Base-by-base conservation (phyloP, 106 monocot species). In the Hemerocallis citrina region DNA sequence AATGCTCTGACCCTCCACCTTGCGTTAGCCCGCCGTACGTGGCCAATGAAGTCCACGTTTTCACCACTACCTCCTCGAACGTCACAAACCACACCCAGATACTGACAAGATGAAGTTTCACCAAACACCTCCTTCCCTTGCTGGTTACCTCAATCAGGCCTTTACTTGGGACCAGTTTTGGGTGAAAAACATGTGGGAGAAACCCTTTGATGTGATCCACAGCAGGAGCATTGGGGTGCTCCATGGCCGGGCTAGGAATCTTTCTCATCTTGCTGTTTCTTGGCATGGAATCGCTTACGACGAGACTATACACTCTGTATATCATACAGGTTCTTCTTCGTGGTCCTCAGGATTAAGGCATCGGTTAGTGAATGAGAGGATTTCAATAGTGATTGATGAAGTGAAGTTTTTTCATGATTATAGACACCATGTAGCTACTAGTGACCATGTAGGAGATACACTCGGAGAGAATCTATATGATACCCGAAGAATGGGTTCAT, bases 231-330 rank as follows among this genome's bases (percentile, higher is more conserved):
- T 92, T 27, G 77, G 62, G 17, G 73, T 88, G 7, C 72, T 70
- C 63, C 92, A 92, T 52, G 77, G 67, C 10, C 80, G 87, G 17
- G 83, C 92, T 4, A 30, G 77, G 10, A 79, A 76, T 36, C 46
- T 92, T 29, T 49, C 45, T 50, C 64, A 74, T 43, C 75, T 92
- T 30, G 92, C 76, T n/a, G 92, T 71, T 15, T 87, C 92, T 4
- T 92, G 87, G 87, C 92, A 92, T 34, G 87, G 92, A 1, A 87
- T 92, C 14, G 92, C 92, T 35, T 92, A 92, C 34, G n/a, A n/a
- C n/a, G 92, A 92, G 30, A 71, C 84, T 29, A 79, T 92, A 31
- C 87, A 92, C 30, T 92, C 92, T 12, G 86, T n/a, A 92, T 67
- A 76, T 92, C 46, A 76, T 84, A n/a, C 78, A 81, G 37, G 92